Evolutionary conservation across 139 green algal species (phyloP), one percentile per base, ranked within the genome.

Genomic region (Picochlorum sp.): DNA sequence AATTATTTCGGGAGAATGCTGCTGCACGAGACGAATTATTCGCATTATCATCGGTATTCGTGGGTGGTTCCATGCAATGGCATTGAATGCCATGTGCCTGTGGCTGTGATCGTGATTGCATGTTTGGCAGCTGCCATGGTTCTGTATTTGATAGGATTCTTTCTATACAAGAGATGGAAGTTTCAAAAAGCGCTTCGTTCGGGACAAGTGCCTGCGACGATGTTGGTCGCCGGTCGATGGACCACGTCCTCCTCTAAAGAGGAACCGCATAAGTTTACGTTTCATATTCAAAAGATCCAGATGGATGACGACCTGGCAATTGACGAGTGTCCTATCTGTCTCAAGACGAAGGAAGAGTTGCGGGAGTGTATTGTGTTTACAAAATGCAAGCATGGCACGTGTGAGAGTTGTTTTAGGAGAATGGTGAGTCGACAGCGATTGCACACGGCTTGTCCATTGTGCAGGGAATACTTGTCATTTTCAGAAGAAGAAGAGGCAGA

Each of bases 381-480:
- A 6, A 41, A 41, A 41, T 65, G 58, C 23, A 59, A 59, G 26
- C 58, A 65, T 32, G 58, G n/a, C 7, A 65, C 58, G 15, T 65
- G 58, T 18, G 15, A 58, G 6, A 45, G 8, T 15, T 65, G 58
- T 23, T 65, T 65, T 59, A 65, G 23, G 23, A 59, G 44, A 52
- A 28, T 65, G n/a, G 23, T 59, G 13, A 58, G 13, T 28, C 13
- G 57, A 8, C n/a, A 65, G 41, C 3, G 23, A 9, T 32, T 65
- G 58, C 58, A 65, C 23, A 32, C 58, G 20, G 23, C 58, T 11
- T 65, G 58, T 20, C 58, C 58, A 6, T 11, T 65, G 15, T 65
- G 58, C 23, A 21, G 58, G 15, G 13, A 49, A 2, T 45, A 26
- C 4, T 18, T 65, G 15, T 21, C 23, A 28, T 18, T 65, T 15